phyloP scores from a whole-genome alignment of 164 flowering plant genomes.

The Macadamia integrifolia region DNA sequence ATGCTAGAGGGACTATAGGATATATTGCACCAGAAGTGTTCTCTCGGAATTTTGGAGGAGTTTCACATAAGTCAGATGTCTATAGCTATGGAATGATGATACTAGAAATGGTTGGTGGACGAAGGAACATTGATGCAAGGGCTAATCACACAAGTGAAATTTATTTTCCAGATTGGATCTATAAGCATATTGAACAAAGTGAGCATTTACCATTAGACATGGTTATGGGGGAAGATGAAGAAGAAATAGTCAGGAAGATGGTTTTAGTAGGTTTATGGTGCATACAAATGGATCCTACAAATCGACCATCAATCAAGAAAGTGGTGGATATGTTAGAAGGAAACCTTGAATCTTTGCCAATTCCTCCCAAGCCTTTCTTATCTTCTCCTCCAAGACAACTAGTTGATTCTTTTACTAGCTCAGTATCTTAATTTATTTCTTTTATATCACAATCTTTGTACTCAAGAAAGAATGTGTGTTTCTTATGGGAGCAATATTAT shows the following conservation, averaged over 20 bases:
- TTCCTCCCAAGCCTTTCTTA: slow-evolving; percentile 32
- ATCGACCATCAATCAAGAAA: slow-evolving; percentile 30
- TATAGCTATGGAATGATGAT: slow-evolving; percentile 55
- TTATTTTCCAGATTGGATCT: slow-evolving; percentile 42
- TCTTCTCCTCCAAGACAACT: slow-evolving; percentile 18
- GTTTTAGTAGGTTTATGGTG: slow-evolving; percentile 41
- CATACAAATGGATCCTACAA: slow-evolving; percentile 32
- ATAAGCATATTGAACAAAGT: slow-evolving; percentile 17
- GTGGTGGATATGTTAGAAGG: slow-evolving; percentile 43
- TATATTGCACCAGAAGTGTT: slow-evolving; percentile 48
- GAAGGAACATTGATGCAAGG: neutral
- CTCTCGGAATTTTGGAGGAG: slow-evolving; percentile 30
- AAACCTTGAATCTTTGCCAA: slow-evolving; percentile 19
- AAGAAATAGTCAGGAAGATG: slow-evolving; percentile 28
- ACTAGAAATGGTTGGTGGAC: slow-evolving; percentile 41
- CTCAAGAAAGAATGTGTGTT: too few species aligned
- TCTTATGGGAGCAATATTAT: too few species aligned
- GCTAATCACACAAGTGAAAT: slow-evolving; percentile 15
- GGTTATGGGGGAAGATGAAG: slow-evolving; percentile 14
- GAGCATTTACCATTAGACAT: slow-evolving; percentile 16
- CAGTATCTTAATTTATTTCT: too few species aligned
- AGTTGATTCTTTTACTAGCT: neutral
- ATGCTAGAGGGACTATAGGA: slow-evolving; percentile 39
- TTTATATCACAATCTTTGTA: too few species aligned
- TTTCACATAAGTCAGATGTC: slow-evolving; percentile 45